Base-by-base conservation (phyloP, 495 filamentous ascomycete genomes). In the Trypethelium eluteriae region DNA sequence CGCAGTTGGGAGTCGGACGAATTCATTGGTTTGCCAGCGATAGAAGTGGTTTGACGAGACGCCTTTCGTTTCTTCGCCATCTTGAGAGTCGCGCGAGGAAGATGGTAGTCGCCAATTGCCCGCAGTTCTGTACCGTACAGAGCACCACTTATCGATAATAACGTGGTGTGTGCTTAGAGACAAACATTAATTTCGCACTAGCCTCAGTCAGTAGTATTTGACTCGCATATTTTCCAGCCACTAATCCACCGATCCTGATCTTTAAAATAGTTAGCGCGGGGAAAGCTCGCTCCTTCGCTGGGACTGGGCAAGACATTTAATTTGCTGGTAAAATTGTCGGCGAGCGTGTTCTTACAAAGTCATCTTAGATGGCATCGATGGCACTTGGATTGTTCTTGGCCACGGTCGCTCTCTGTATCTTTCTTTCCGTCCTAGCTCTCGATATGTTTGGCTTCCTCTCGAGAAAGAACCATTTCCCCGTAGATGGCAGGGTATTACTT, bases 381-480 rank as follows among this genome's bases (percentile, higher is more conserved):
- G 77, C 76, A 56, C 36, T 76, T 32, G 72, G 71, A 39, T 36
- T 75, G 36, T 67, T 69, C 66, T 76, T 73, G 72, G 74, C 74
- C 41, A 69, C 81, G 5, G 76, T 79, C 67, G 69, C 83, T 66
- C 66, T 83, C 65, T 74, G 79, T 65, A 73, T 81, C 46, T 62
- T 86, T 57, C 71, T 85, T 39, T 72, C 79, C 70, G 32, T 71
- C 32, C 39, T 74, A 3, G 67, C 70, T 35, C 59, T 69, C 0
- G 69, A 75, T 72, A 85, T 82, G 66, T 92, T 93, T 89, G 84
- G 88, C 39, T 76, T 84, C 59, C 88, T 90, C 66, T 75, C 78
- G 34, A 74, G 79, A 68, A 86, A 83, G 71, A 94, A 96, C 72
- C 85, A 90, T 49, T 89, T 96, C 76, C 84, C 84, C 68, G 89